phyloP scores from a whole-genome alignment of 2,329 filamentous ascomycete species.

The Diaporthe ilicicola region DNA sequence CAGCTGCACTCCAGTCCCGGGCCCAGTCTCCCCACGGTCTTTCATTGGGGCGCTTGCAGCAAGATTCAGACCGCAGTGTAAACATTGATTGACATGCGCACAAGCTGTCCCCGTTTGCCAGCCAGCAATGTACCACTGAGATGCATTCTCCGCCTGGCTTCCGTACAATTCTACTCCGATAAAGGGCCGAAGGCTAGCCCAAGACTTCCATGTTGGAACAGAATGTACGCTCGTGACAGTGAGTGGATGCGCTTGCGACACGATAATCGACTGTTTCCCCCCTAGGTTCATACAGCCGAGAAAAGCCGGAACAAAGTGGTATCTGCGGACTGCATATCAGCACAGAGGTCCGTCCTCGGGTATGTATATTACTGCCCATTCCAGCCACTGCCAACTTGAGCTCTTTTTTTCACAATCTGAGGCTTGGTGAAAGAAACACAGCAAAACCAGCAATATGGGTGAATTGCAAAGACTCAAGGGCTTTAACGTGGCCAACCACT shows the following conservation, averaged over 20 bases:
- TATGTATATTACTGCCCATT: neutral
- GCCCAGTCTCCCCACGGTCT: neutral
- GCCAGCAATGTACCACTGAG: neutral
- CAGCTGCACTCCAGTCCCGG: neutral
- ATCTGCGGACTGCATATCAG: neutral
- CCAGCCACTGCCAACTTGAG: too few relatives aligned
- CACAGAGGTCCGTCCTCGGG: neutral
- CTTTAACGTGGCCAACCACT: slow-evolving; percentile 55
- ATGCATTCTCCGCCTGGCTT: neutral
- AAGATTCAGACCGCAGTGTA: neutral
- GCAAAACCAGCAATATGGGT: slow-evolving; percentile 1
- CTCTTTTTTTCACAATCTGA: too few relatives aligned
- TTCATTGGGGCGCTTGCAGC: slow-evolving; percentile 10
- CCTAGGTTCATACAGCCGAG: neutral
- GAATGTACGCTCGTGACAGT: neutral
- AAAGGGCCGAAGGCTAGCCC: neutral
- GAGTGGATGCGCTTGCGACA: neutral
- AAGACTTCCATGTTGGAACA: neutral
- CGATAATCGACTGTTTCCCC: neutral
- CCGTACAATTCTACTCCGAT: neutral
- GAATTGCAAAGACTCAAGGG: slow-evolving; percentile 28
- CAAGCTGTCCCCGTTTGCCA: neutral
- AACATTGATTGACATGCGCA: neutral
- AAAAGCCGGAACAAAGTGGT: neutral
- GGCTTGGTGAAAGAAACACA: neutral